Evolutionary conservation across 169 alveolate genomes (phyloP), one percentile per base, ranked within the genome.

Genomic region (Blepharisma undulans): DNA sequence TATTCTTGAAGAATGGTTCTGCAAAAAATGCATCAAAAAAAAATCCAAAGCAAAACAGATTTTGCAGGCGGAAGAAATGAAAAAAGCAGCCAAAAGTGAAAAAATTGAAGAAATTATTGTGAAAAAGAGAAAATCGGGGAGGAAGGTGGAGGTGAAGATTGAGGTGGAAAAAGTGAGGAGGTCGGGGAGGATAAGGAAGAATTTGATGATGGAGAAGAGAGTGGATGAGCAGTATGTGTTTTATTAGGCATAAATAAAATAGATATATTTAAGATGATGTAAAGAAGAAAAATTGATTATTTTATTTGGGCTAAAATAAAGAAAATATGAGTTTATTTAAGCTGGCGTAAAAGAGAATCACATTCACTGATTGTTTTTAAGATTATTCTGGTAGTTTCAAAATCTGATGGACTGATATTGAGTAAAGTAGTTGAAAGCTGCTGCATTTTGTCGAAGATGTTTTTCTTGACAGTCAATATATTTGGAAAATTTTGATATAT

Each of bases 1-100:
- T 2, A 33, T n/a, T 14, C 87, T 79, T 30, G 87, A 79, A 79
- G 61, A 79, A 27, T 79, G 87, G 61, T 79, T 27, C 61, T 79
- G 87, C 61, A 33, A 74, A 22, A 74, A 74, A 4, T 74, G 80
- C 33, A 22, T 74, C 12, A 74, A 74, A 60, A 82, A 88, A 74
- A 48, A 48, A 48, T 29, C 29, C 48, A 74, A 74, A 74, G 12
- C 80, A 22, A 74, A 3, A 7, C 66, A 48, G 10, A 48, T 48
- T 12, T 18, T 48, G 10, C 66, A 48, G 66, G 66, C 66, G 7
- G 66, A 48, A 48, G 66, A 48, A 48, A 48, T 48, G 66, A 48
- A 48, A 48, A 48, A 48, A 48, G 66, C 66, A 2, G 2, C 66
- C 7, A 48, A 48, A 5, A 1, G 14, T 5, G 66, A 48, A 48